Base-by-base conservation (phyloP, 2,329 filamentous ascomycete species). In the Scedosporium minutisporum region DNA sequence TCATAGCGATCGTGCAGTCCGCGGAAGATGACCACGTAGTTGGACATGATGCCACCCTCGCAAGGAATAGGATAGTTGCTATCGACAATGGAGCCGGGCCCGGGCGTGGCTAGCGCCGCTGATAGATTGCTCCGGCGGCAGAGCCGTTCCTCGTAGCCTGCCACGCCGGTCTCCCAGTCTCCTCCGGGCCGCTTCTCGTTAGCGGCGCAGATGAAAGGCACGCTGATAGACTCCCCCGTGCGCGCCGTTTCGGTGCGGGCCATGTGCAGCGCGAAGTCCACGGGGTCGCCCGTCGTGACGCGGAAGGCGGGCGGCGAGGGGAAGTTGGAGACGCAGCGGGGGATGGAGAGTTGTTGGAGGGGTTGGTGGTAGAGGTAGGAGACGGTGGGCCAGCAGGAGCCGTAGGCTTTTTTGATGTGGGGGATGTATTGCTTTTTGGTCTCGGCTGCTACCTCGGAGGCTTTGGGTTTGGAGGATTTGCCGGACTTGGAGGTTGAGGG, bases 171-270 rank as follows among this genome's bases (percentile, higher is more conserved):
- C 68, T 91, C 88, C 89, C 89, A 93, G 70, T 92, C 88, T n/a
- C 89, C 89, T 9, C 89, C 89, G 0, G 89, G 82, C 44, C 87
- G 80, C 70, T 87, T 89, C 71, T 92, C 89, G 74, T 92, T 90
- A 58, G 89, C 89, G 62, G 86, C 83, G 67, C 88, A 90, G 65
- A 91, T 83, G 64, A 90, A 86, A 0, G 87, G 85, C 62, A 90
- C 81, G 2, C 76, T 73, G 44, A 76, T 68, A 9, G 69, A 70
- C 61, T 75, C 67, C 57, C 71, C 75, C 10, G 69, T 68, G 58
- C 75, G 72, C 29, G 73, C 76, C n/a, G 57, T 44, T 58, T 81
- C 79, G 53, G 70, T 66, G 25, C 66, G 66, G 12, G 73, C 72
- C 81, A 86, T 89, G 63, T 81, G 77, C 41, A 89, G 74, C 23